A percentile compares a stretch with the other conserved stretches of the same genome.
Evolutionary conservation across 495 filamentous ascomycete genomes (phyloP).

Genomic region (Trichoderma reesei): DNA sequence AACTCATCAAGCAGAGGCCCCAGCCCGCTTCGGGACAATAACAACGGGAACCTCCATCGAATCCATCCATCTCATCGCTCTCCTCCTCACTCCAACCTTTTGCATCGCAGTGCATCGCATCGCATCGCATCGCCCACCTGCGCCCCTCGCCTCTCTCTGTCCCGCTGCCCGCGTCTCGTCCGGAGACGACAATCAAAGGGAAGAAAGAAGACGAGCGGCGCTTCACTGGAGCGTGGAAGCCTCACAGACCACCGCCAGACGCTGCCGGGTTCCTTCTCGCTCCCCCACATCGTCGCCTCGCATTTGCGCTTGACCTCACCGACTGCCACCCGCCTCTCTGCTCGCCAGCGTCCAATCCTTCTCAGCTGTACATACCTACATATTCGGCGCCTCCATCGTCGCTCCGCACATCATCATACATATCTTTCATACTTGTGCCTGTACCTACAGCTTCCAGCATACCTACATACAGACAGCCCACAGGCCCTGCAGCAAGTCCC

Average conservation of each 20-base stretch:
- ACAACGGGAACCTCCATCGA: too few species aligned
- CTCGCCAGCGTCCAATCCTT: background rate
- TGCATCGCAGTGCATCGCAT: too few species aligned
- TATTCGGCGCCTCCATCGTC: too few species aligned
- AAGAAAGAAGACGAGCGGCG: background rate
- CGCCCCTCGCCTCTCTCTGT: background rate
- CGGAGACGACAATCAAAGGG: background rate
- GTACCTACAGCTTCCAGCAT: background rate
- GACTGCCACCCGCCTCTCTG: background rate
- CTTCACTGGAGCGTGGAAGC: background rate
- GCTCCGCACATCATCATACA: background rate
- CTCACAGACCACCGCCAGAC: background rate
- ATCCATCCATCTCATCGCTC: background rate
- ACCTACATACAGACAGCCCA: too few species aligned
- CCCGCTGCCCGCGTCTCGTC: background rate
- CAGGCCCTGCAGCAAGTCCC: constrained; percentile 2
- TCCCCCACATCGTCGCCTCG: background rate
- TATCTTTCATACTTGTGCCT: too few species aligned
- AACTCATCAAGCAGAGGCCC: constrained; percentile 12
- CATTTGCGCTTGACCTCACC: background rate
- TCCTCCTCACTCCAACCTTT: too few species aligned
- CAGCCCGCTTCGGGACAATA: constrained; percentile 9
- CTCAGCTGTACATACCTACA: background rate
- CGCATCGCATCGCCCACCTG: background rate
- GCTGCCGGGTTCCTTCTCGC: background rate